Conservation (phyloP, 495 filamentous ascomycete species). For the Penicillium waksmanii region DNA sequence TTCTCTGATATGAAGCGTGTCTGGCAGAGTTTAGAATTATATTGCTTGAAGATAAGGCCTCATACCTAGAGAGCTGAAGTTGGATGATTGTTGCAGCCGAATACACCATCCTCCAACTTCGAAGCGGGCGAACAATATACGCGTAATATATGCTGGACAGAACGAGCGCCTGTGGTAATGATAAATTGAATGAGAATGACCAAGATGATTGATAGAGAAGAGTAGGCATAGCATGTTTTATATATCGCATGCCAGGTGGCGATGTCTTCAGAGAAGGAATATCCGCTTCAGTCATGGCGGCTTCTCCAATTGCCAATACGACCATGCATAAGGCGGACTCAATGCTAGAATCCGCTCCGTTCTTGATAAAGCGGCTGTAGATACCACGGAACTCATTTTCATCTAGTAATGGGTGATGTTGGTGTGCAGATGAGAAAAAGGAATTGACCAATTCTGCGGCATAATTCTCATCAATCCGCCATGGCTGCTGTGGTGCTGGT, state of each 20-base stretch:
- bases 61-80: background rate
- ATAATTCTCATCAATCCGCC: background rate
- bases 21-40: background rate
- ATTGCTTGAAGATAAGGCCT: background rate
- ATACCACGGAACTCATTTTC: background rate
- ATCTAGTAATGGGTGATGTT: background rate
- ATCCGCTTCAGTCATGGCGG: background rate
- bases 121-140: background rate
- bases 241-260: background rate
- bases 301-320: background rate
- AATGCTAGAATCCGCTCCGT: background rate
- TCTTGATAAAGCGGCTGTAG: background rate
- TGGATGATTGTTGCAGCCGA: background rate
- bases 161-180: background rate
- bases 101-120: background rate
- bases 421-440: background rate
- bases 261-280: background rate
- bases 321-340: background rate
- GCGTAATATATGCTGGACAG: background rate
- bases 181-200: background rate
- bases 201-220: background rate
- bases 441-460: background rate
- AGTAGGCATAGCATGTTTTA: background rate
- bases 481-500: background rate
- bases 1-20: background rate